Base-by-base conservation (phyloP, 495 filamentous ascomycete genomes). In the Aspergillus nanangensis region DNA sequence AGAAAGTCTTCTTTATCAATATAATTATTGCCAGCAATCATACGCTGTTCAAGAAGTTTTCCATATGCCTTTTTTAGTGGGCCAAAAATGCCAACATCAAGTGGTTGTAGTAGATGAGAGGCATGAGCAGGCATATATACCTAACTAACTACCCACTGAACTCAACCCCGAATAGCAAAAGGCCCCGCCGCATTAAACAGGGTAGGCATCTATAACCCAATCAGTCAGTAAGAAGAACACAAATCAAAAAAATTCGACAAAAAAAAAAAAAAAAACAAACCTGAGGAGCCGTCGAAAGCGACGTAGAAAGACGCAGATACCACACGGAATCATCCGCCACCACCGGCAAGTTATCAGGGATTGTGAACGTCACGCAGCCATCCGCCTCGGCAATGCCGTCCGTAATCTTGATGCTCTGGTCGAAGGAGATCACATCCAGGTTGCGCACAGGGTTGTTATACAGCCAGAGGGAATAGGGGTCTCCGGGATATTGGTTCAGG, bases 401-500 rank as follows among this genome's bases (percentile, higher is more conserved):
- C 7, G 37, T 44, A 29, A 69, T 45, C 48, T 55, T 60, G 48
- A 63, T 45, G 29, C 44, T 24, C 36, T 56, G 21, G 20, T 65
- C 62, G 21, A 42, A 61, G 24, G 32, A 32, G 27, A 66, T 53
- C 3, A 39, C 45, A 27, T 61, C 53, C 13, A 25, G 45, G 0
- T 53, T 32, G 23, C 60, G 57, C 5, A 63, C 53, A 2, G 62
- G 66, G 53, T 69, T 70, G 57, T 72, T 72, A 45, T 68, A 70
- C 29, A 69, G 57, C 50, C 51, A 61, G 4, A 66, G 45, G 24
- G 41, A 51, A 50, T 69, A 69, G 24, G 51, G 43, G 48, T 29
- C 34, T 4, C 53, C 52, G 0, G 55, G 55, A 44, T 60, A 62
- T 27, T 62, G 23, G 18, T 18, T 34, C 39, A 66, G 38, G 2